A percentile compares a stretch with the other conserved stretches of the same genome.
These are phyloP conservation scores for Botryotinia globosa DNA, from an alignment of 2,329 filamentous ascomycete species.

Conservation along the genomic window DNA sequence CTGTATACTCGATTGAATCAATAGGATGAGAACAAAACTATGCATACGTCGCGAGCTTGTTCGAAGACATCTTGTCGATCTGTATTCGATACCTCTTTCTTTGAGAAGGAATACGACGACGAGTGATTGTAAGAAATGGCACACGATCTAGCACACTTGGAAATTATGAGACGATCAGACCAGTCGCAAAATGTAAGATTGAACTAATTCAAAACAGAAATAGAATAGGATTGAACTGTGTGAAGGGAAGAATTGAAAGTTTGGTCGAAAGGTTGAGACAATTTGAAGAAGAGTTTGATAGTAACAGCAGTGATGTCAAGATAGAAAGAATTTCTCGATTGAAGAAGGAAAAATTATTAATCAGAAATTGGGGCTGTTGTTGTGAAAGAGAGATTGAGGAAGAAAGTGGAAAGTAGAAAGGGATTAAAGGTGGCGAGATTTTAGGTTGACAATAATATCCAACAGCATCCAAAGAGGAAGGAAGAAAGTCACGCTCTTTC, in stretches of 20 bases:
- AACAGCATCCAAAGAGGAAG: neutral
- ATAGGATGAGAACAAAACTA: neutral
- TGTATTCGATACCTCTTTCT: neutral
- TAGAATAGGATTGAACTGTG: too few relatives aligned
- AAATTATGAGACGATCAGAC: neutral
- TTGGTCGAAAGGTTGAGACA: neutral
- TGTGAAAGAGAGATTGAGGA: neutral
- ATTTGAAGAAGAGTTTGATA: neutral
- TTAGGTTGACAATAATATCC: neutral
- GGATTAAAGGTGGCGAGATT: neutral
- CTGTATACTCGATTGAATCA: neutral
- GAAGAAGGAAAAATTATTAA: neutral
- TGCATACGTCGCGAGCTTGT: constrained; percentile 12
- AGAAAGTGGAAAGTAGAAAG: neutral
- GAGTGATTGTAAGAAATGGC: neutral
- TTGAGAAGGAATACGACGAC: neutral
- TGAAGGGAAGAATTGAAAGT: too few relatives aligned
- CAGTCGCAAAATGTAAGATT: neutral
- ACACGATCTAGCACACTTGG: neutral
- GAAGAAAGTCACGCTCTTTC: neutral
- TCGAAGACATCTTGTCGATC: neutral
- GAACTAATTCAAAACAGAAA: neutral
- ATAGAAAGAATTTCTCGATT: neutral
- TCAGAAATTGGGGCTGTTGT: neutral
- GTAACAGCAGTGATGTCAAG: neutral